A percentile compares a stretch with the other conserved stretches of the same genome.
phyloP scores from a whole-genome alignment of 2,329 filamentous ascomycete genomes.

The Phyllosticta capitalensis region DNA sequence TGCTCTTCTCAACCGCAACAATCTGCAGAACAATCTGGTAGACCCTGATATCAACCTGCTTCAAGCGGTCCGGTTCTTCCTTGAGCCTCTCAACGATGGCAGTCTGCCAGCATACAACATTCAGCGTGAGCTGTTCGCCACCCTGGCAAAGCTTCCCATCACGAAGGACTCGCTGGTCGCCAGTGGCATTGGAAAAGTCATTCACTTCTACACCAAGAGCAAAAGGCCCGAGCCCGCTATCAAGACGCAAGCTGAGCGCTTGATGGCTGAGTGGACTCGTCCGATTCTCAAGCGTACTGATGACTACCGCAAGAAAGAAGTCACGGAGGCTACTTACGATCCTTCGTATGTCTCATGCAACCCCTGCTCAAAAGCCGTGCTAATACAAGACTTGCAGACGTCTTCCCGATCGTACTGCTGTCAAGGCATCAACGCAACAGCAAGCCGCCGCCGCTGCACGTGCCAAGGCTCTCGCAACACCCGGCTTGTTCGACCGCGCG shows the following conservation, averaged over 20 bases:
- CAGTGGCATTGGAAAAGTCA: constrained; percentile 90
- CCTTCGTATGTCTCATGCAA: constrained; percentile 34
- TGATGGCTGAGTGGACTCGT: constrained; percentile 92
- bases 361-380: constrained; percentile 3
- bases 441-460: constrained; percentile 15
- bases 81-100: constrained; percentile 89
- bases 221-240: constrained; percentile 80
- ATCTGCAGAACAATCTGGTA: constrained; percentile 71
- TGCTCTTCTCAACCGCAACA: constrained; percentile 79
- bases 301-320: constrained; percentile 84
- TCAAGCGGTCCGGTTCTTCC: constrained; percentile 91
- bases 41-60: constrained; percentile 94
- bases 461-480: constrained; percentile 26
- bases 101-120: constrained; percentile 95
- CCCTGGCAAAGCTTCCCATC: constrained; percentile 71
- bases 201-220: constrained; percentile 94
- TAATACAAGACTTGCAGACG: constrained; percentile 18
- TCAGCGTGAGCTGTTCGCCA: constrained; percentile 83
- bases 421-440: constrained; percentile 25
- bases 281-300: constrained; percentile 90
- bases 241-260: constrained; percentile 84
- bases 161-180: constrained; percentile 84
- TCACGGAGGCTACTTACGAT: constrained; percentile 50
- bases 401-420: constrained; percentile 18
- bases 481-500: constrained; percentile 43